Conservation (phyloP, 257 asterid genomes). For the Plantago ovata region DNA sequence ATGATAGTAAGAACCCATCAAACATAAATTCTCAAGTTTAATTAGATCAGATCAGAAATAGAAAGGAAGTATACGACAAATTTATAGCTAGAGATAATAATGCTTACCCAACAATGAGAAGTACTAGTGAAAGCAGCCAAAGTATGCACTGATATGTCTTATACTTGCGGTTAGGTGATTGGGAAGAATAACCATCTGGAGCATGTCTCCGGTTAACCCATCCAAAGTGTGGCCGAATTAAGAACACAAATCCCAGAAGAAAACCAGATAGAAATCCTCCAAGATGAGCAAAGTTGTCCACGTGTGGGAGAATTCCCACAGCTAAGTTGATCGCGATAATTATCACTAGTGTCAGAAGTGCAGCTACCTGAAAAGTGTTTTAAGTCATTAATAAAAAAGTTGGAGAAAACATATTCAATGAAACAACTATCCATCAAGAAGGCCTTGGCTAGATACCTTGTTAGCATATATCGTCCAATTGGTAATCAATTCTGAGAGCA, state of each 20-base stretch:
- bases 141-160: conserved; percentile 74
- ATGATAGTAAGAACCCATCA: not conserved
- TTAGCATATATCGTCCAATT: conserved; percentile 88
- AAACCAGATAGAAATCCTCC: conserved; percentile 92
- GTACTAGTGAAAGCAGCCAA: conserved; percentile 62
- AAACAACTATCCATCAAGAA: not conserved
- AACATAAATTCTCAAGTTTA: not conserved
- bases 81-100: not conserved
- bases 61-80: not conserved
- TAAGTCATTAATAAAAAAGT: not conserved
- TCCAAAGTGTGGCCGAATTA: conserved; percentile 86
- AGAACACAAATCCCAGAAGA: conserved; percentile 78
- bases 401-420: not conserved
- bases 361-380: conserved; percentile 47
- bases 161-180: conserved; percentile 44
- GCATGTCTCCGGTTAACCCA: conserved; percentile 83
- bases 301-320: conserved; percentile 86
- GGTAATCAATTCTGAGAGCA: conserved; percentile 85
- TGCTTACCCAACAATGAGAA: conserved; percentile 69
- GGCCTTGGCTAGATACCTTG: conserved; percentile 46
- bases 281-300: conserved; percentile 86
- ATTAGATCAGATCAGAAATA: not conserved
- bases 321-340: conserved; percentile 68
- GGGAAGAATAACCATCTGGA: conserved; percentile 31
- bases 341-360: conserved; percentile 63